Evolutionary conservation across 2,329 filamentous ascomycete genomes (phyloP), one percentile per base, ranked within the genome.

Genomic region (Aspergillus sojae): DNA sequence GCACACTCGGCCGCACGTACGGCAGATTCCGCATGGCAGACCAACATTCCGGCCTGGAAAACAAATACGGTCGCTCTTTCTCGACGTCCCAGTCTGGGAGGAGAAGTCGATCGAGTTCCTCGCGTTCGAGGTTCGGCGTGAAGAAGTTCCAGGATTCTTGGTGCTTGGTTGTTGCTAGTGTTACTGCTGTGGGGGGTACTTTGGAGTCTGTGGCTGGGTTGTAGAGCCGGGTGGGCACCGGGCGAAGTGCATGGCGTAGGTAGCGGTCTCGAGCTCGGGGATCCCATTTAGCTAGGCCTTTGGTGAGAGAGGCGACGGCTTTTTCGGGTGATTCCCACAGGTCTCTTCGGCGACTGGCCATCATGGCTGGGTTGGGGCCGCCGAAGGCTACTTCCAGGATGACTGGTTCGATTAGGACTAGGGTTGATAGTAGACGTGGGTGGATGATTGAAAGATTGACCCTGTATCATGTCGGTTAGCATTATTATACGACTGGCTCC

Each of bases 381-480:
- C 19, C 45, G 5, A 57, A 56, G 2, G 26, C 12, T 4, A 21
- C 26, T 2, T 71, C 63, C 9, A 71, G 63, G 32, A 76, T 71
- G 6, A 65, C 59, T 6, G 71, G 92, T 72, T 96, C 93, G 36
- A 96, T 80, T 41, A 94, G 84, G 52, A 94, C 80, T 5, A 96
- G 77, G 4, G 86, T 86, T 62, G 86, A 84, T 66, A 96, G 83
- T 16, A 96, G 85, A 11, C 92, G 89, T 0, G 93, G 92, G 77
- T 96, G 90, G 63, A 91, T 83, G 11, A 93, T 81, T 2, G 91
- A 81, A 14, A 92, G 82, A 63, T 90, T 86, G 62, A 85, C 82
- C 30, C 55, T 58, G 28, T 26, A 3, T 12, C 12, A 34, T 43
- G 21, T 23, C 21, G n/a, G 19, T 14, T 23, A 28, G 21, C 36